A percentile compares a stretch with the other conserved stretches of the same genome.
phyloP scores from a whole-genome alignment of 1,139 yeast genomes.

The Blastobotrys ciferrii region DNA sequence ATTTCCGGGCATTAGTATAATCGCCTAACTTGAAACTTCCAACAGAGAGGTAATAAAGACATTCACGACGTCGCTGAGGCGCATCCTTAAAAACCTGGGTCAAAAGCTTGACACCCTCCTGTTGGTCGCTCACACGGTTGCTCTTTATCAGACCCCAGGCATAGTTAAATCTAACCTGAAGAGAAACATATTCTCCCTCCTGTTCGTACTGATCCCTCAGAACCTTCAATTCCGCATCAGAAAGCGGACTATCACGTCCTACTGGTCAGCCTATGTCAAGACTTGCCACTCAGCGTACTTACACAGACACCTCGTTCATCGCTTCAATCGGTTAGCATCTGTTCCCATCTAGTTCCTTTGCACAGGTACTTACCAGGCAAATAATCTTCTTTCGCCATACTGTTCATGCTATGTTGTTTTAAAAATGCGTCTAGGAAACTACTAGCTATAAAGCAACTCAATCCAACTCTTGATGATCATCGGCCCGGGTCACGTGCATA shows the following conservation, averaged over 20 bases:
- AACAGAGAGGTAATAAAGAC: conserved; percentile 80
- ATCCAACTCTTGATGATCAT: not conserved
- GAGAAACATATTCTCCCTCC: conserved; percentile 76
- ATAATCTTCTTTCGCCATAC: conserved; percentile 11
- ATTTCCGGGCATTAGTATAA: conserved; percentile 79
- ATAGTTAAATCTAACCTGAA: conserved; percentile 86
- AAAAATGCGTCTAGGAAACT: no score
- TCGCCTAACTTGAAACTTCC: conserved; percentile 91
- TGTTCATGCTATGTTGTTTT: not conserved
- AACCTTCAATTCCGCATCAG: conserved; percentile 70
- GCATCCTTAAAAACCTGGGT: conserved; percentile 73
- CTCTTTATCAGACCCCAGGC: conserved; percentile 96
- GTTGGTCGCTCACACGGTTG: conserved; percentile 56
- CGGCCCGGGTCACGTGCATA: no score
- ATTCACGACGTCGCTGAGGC: conserved; percentile 83
- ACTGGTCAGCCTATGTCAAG: not conserved
- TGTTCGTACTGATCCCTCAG: conserved; percentile 73
- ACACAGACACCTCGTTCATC: conserved; percentile 9
- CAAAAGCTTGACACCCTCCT: conserved; percentile 74
- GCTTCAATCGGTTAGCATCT: not conserved
- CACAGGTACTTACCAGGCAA: conserved; percentile 8
- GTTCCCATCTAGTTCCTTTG: not conserved
- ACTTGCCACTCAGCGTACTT: not conserved
- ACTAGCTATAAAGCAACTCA: no score
- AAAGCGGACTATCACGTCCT: conserved; percentile 50